Conservation (phyloP, 352 stramenopile genomes). For the Aphanomyces astaci region DNA sequence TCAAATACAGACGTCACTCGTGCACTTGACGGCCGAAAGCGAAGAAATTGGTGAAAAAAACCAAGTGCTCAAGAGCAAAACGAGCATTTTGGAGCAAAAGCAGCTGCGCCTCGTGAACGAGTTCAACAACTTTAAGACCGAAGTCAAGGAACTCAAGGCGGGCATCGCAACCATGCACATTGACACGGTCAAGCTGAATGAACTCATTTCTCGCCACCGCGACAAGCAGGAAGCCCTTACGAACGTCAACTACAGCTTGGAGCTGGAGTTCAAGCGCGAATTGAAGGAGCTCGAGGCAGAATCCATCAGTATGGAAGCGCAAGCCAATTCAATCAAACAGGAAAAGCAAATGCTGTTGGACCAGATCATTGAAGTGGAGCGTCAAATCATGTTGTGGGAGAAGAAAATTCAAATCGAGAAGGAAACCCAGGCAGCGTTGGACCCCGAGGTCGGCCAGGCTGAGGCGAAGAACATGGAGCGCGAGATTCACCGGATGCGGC, state of each 20-base stretch:
- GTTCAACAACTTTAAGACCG: constrained; percentile 61
- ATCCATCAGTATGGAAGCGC: constrained; percentile 59
- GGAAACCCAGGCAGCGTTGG: constrained; percentile 90
- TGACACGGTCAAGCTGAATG: constrained; percentile 89
- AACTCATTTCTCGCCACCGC: constrained; percentile 86
- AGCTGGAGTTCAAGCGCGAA: constrained; percentile 88
- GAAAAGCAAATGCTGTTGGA: constrained; percentile 84
- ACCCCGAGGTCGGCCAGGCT: constrained; percentile 86
- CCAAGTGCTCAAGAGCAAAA: constrained; percentile 84
- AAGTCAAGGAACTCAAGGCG: constrained; percentile 74
- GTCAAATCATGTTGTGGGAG: constrained; percentile 92
- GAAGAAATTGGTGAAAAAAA: constrained; percentile 85
- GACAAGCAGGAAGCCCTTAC: constrained; percentile 64
- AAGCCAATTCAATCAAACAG: constrained; percentile 60
- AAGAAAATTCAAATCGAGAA: constrained; percentile 97
- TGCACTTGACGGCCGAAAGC: constrained; percentile 79
- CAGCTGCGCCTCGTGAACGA: constrained; percentile 81
- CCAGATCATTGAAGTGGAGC: constrained; percentile 87
- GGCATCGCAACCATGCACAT: constrained; percentile 79
- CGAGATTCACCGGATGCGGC: constrained; percentile 93
- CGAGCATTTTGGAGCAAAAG: constrained; percentile 87
- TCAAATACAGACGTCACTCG: constrained; percentile 81
- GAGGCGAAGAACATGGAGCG: constrained; percentile 91
- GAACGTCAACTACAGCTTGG: constrained; percentile 83
- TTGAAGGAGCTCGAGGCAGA: constrained; percentile 86